These are phyloP conservation scores for Diaporthe sp. DNA, from an alignment of 2,329 filamentous ascomycete genomes.

Conservation along the genomic window DNA sequence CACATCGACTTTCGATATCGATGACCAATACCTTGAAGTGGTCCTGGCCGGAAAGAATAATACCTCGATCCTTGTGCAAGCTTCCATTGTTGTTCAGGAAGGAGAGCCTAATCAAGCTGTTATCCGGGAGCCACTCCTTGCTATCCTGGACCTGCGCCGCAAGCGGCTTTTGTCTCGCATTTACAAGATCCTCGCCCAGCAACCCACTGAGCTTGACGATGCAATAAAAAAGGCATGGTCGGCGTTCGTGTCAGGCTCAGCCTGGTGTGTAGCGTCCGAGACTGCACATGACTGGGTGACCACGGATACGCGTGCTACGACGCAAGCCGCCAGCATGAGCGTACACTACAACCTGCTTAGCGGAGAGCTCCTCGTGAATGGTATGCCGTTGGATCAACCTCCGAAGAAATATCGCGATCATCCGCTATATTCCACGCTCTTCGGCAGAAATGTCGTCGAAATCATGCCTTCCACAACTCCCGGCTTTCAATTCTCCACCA, in stretches of 20 bases:
- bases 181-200: constrained; percentile 39
- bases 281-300: constrained; percentile 43
- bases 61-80: constrained; percentile 51
- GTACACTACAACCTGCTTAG: constrained; percentile 66
- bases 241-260: constrained; percentile 41
- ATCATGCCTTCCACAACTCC: constrained; percentile 55
- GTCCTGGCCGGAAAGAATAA: constrained; percentile 48
- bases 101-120: not conserved
- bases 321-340: constrained; percentile 33
- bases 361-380: constrained; percentile 67
- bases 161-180: constrained; percentile 44
- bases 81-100: constrained; percentile 34
- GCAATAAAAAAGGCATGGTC: constrained; percentile 49
- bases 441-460: constrained; percentile 58
- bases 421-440: constrained; percentile 57
- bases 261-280: constrained; percentile 23
- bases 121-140: constrained; percentile 29
- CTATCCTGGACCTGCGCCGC: constrained; percentile 47
- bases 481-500: constrained; percentile 59
- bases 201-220: constrained; percentile 42
- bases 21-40: constrained; percentile 47
- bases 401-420: constrained; percentile 60
- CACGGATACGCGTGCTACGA: constrained; percentile 39
- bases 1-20: constrained; percentile 60
- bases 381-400: constrained; percentile 61